phyloP scores from a whole-genome alignment of 148 eudicot genomes.

The Linanthus parryae region DNA sequence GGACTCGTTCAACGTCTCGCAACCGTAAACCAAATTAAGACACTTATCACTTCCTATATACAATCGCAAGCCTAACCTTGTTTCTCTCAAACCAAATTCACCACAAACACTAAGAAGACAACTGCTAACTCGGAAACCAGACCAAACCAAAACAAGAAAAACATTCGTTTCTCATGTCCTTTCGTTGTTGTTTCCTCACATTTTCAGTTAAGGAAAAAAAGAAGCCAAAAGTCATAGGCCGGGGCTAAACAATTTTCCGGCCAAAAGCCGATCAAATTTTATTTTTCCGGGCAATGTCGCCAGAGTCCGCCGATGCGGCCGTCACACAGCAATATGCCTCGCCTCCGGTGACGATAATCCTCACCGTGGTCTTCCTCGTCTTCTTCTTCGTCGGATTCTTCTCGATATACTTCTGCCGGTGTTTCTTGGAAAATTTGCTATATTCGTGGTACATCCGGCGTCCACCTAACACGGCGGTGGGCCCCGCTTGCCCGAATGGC shows the following conservation, averaged over 20 bases:
- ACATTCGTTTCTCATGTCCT: too few species aligned
- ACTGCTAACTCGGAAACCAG: too few species aligned
- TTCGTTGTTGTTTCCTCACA: too few species aligned
- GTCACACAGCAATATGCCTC: conserved; percentile 9
- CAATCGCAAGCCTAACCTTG: too few species aligned
- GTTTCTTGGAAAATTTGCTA: conserved; percentile 41
- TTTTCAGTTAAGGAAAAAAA: too few species aligned
- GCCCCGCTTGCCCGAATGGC: conserved; percentile 8
- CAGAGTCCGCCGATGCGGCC: background rate
- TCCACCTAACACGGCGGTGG: too few species aligned
- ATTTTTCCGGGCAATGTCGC: background rate
- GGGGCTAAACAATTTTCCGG: background rate
- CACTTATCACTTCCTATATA: too few species aligned
- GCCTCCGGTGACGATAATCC: conserved; percentile 44
- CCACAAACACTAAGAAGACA: too few species aligned
- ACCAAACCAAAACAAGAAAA: too few species aligned
- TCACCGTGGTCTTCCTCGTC: conserved; percentile 43
- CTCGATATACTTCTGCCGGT: conserved; percentile 58
- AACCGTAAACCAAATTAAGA: too few species aligned
- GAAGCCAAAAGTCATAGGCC: background rate
- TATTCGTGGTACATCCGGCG: conserved; percentile 28
- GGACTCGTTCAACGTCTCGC: conserved; percentile 6
- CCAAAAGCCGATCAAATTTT: background rate
- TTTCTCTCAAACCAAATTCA: too few species aligned
- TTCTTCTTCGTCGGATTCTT: conserved; percentile 54